A percentile compares a stretch with the other conserved stretches of the same genome.
Conservation (phyloP, 768 basidiomycete genomes). For the Suillus paluster region DNA sequence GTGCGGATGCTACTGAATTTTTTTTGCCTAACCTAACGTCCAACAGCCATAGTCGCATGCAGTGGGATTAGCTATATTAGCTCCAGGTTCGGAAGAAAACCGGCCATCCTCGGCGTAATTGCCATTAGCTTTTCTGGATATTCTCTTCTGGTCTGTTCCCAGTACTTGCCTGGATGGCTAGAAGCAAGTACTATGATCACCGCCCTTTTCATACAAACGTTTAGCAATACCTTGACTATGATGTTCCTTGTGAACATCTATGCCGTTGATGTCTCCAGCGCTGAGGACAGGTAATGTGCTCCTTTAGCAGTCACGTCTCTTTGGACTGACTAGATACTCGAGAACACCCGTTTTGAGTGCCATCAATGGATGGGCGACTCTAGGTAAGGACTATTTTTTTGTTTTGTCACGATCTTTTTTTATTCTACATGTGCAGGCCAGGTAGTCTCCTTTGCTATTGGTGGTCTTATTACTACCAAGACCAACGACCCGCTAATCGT, state of each 20-base stretch:
- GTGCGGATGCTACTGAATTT: slow-evolving; percentile 18
- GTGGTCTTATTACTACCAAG: slow-evolving; percentile 34
- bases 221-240: slow-evolving; percentile 14
- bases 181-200: slow-evolving; percentile 20
- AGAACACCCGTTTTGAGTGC: slow-evolving; percentile 33
- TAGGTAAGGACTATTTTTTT: slow-evolving; percentile 23
- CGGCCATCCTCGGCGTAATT: slow-evolving; percentile 20
- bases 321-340: slow-evolving; percentile 11
- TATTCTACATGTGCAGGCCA: slow-evolving; percentile 19
- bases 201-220: slow-evolving; percentile 20
- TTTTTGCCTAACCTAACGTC: not conserved
- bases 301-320: not conserved
- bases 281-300: slow-evolving; percentile 27
- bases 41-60: slow-evolving; percentile 28
- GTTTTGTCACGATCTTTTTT: slow-evolving; percentile 1
- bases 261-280: slow-evolving; percentile 29
- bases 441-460: slow-evolving; percentile 30
- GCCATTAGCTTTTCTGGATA: slow-evolving; percentile 11
- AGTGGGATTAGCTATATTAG: slow-evolving; percentile 27
- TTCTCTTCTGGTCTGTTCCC: slow-evolving; percentile 22
- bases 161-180: slow-evolving; percentile 18
- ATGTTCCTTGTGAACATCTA: slow-evolving; percentile 32
- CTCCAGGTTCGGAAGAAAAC: slow-evolving; percentile 32
- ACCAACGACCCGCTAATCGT: slow-evolving; percentile 28
- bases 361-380: slow-evolving; percentile 30